Evolutionary conservation across 2,329 filamentous ascomycete genomes (phyloP), one percentile per base, ranked within the genome.

Genomic region (Mycosphaerella sp.): DNA sequence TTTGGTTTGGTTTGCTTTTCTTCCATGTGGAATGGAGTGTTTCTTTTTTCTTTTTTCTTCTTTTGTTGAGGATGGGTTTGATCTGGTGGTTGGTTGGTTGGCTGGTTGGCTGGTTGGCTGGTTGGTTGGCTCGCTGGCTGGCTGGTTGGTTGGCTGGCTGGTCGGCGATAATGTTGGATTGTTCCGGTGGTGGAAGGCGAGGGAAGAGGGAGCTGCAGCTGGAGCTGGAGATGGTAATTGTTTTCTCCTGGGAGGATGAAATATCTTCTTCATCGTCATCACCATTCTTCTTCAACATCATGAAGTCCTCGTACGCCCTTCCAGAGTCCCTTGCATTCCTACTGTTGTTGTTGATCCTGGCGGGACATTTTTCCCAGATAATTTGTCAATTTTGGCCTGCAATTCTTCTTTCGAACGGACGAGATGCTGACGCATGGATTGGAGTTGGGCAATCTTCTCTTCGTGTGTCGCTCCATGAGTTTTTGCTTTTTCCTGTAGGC

Each of bases 371-470:
- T 73, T 74, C 23, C 67, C 67, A 42, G 78, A 71, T 46, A 80
- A 48, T 55, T 77, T 73, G n/a, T 69, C 71, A 50, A 84, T 76
- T 65, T 84, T 84, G 59, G 69, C 74, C 65, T 84, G 78, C 48
- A 85, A 64, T 46, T 76, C 77, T 6, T 72, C 70, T 65, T 73
- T 79, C 64, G 79, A 80, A 6, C 67, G 64, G 2, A 78, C 65
- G 11, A 84, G 67, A 34, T 74, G 73, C n/a, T 73, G 70, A 43
- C 77, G 75, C 49, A 74, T 72, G 45, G 68, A 65, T 59, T 81
- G 75, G 17, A 85, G 73, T 46, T 76, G 72, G n/a, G 73, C 70
- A 23, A 84, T 78, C 62, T 74, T 76, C 50, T 84, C 80, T 42
- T 78, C 74, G 0, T 77, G 72, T 0, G 76, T 74, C 5, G 77